Conservation (phyloP, 129 eudicot species). For the Escallonia herrerae region DNA sequence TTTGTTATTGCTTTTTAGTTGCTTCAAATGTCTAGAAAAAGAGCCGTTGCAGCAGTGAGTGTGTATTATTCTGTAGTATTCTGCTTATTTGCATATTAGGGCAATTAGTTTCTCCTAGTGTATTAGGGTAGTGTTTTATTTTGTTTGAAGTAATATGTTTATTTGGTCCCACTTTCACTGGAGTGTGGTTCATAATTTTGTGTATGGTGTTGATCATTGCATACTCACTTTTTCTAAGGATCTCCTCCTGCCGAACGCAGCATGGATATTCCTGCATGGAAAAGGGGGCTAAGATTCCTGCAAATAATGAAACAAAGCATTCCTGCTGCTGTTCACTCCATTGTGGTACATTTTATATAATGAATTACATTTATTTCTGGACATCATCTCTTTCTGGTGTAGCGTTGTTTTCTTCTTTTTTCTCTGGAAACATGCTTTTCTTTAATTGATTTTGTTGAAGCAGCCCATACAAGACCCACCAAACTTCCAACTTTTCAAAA, state of each 20-base stretch:
- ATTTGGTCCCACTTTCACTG: conserved; percentile 8
- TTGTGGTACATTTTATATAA: conserved; percentile 50
- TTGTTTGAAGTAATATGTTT: too few species aligned
- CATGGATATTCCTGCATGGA: conserved; percentile 99
- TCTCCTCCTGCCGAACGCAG: conserved; percentile 98
- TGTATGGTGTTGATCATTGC: conserved; percentile 66
- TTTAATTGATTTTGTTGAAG: neutral
- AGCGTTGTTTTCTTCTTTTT: neutral
- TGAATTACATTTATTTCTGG: neutral
- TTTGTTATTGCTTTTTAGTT: neutral
- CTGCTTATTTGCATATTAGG: neutral
- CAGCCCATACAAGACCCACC: neutral
- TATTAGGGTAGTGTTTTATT: too few species aligned
- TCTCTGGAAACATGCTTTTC: neutral
- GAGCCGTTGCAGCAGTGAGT: neutral
- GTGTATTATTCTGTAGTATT: neutral
- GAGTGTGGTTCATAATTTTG: conserved; percentile 12
- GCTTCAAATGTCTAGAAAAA: conserved; percentile 4
- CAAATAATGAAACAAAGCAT: conserved; percentile 66
- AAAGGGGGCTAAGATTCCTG: conserved; percentile 71
- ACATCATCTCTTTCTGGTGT: neutral
- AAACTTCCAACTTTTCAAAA: too few species aligned
- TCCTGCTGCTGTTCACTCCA: conserved; percentile 96
- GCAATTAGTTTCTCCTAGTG: neutral
- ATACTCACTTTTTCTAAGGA: conserved; percentile 88